Percentiles rank a stretch among this genome's conserved stretches.
phyloP scores from a whole-genome alignment of 1,284 basidiomycete species.

The Chalciporus sp. region DNA sequence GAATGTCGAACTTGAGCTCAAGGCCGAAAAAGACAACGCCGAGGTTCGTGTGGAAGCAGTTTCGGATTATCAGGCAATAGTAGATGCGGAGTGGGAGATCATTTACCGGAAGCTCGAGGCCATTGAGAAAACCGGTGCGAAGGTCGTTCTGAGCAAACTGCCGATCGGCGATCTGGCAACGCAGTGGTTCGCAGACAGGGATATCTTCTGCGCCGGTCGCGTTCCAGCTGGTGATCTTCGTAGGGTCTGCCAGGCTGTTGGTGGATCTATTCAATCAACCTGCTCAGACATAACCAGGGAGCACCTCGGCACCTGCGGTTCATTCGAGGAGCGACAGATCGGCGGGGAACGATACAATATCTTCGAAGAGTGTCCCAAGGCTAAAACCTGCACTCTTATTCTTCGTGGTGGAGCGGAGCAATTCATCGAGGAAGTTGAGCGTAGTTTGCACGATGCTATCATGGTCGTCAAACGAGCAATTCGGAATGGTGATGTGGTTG shows the following conservation, averaged over 20 bases:
- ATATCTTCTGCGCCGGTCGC: conserved; percentile 99
- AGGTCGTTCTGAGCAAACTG: conserved; percentile 96
- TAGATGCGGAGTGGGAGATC: conserved; percentile 99
- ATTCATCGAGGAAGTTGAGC: conserved; percentile 98
- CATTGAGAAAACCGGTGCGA: conserved; percentile 95
- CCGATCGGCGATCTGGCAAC: conserved; percentile 99
- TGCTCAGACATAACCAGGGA: conserved; percentile 90
- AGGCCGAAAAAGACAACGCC: conserved; percentile 99
- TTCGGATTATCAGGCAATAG: conserved; percentile 97
- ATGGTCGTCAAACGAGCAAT: conserved; percentile 99
- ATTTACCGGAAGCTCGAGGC: conserved; percentile 98
- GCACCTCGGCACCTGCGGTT: conserved; percentile 90
- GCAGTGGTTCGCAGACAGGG: conserved; percentile 98
- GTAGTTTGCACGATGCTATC: conserved; percentile 97
- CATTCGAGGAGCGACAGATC: conserved; percentile 94
- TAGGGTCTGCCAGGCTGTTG: conserved; percentile 94
- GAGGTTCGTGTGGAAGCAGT: conserved; percentile 97
- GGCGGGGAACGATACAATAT: conserved; percentile 98
- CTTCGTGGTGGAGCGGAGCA: conserved; percentile 98
- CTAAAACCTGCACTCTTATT: conserved; percentile 98
- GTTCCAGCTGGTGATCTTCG: conserved; percentile 91
- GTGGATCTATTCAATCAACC: conserved; percentile 94
- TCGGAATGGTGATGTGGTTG: conserved; percentile 94
- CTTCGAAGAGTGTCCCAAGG: conserved; percentile 91
- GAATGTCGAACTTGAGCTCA: conserved; percentile 98